Conservation (phyloP, 116 monocot genomes). For the Iris pallida region DNA sequence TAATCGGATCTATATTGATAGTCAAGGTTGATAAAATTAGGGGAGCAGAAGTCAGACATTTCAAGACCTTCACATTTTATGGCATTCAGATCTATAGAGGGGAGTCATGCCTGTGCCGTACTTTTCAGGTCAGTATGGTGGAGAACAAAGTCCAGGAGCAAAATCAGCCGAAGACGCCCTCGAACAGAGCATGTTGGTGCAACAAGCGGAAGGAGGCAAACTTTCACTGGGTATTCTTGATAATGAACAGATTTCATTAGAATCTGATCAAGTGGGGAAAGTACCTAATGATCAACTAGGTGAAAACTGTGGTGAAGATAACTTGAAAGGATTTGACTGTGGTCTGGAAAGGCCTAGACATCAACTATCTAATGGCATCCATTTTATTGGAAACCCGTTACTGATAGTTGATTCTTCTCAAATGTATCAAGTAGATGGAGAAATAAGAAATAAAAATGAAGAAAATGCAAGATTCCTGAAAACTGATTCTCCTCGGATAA, state of each 20-base stretch:
- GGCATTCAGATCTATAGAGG: constrained; percentile 25
- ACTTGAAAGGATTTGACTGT: constrained; percentile 3
- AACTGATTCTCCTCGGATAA: constrained; percentile 12
- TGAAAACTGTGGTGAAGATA: background rate
- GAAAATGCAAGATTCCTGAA: constrained; percentile 11
- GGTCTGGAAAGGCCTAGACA: constrained; percentile 4
- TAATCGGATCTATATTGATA: background rate
- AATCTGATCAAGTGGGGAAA: constrained; percentile 20
- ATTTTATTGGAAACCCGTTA: constrained; percentile 7
- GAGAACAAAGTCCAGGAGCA: constrained; percentile 34
- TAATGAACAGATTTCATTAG: constrained; percentile 13
- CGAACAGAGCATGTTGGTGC: constrained; percentile 26
- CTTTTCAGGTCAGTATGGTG: constrained; percentile 34
- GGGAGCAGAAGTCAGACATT: background rate
- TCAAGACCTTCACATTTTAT: constrained; percentile 7
- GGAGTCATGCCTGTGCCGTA: constrained; percentile 37
- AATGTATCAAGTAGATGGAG: constrained; percentile 3
- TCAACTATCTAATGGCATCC: constrained; percentile 12
- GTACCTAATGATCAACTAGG: constrained; percentile 10
- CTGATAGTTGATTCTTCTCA: constrained; percentile 13
- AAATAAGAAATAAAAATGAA: constrained; percentile 12
- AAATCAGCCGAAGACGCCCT: constrained; percentile 25
- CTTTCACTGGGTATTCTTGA: constrained; percentile 12
- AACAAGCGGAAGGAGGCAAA: constrained; percentile 13
- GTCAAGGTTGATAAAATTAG: constrained; percentile 8